These are phyloP conservation scores for Phytophthora lateralis DNA, from an alignment of 352 stramenopile species.

Conservation along the genomic window DNA sequence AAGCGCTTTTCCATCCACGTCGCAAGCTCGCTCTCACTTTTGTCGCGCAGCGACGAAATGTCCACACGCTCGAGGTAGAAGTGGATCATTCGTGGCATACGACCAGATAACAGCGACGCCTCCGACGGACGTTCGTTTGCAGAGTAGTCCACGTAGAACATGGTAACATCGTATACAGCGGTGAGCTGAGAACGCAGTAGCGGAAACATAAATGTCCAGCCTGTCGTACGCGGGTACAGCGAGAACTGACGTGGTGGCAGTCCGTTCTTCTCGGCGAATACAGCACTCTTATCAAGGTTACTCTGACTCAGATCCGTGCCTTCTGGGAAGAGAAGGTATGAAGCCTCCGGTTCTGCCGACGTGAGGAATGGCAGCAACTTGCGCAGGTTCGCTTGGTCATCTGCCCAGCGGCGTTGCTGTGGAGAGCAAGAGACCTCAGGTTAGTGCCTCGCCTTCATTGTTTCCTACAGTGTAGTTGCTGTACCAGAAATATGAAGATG, in stretches of 20 bases:
- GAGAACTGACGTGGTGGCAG: slow-evolving; percentile 58
- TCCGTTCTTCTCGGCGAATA: slow-evolving; percentile 59
- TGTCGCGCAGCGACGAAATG: slow-evolving; percentile 42
- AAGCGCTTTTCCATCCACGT: slow-evolving; percentile 73
- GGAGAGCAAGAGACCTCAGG: neutral
- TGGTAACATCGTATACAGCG: slow-evolving; percentile 83
- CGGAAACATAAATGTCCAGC: slow-evolving; percentile 80
- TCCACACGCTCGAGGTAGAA: slow-evolving; percentile 75
- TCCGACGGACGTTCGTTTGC: slow-evolving; percentile 72
- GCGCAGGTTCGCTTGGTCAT: slow-evolving; percentile 62
- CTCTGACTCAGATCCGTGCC: slow-evolving; percentile 74
- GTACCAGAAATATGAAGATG: slow-evolving; percentile 82
- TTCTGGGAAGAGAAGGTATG: slow-evolving; percentile 84
- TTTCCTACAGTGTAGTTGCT: neutral
- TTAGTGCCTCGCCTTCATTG: neutral
- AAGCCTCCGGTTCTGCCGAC: slow-evolving; percentile 51
- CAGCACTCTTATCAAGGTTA: slow-evolving; percentile 68
- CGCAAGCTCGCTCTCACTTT: slow-evolving; percentile 49
- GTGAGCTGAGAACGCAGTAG: slow-evolving; percentile 57
- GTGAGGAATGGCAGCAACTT: slow-evolving; percentile 65
- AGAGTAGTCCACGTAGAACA: slow-evolving; percentile 81
- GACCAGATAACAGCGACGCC: slow-evolving; percentile 58
- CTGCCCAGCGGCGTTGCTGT: slow-evolving; percentile 64
- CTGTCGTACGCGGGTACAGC: slow-evolving; percentile 79
- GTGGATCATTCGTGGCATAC: slow-evolving; percentile 63